phyloP scores from a whole-genome alignment of 768 basidiomycete genomes.

The Dictyophora rubrovolvata region DNA sequence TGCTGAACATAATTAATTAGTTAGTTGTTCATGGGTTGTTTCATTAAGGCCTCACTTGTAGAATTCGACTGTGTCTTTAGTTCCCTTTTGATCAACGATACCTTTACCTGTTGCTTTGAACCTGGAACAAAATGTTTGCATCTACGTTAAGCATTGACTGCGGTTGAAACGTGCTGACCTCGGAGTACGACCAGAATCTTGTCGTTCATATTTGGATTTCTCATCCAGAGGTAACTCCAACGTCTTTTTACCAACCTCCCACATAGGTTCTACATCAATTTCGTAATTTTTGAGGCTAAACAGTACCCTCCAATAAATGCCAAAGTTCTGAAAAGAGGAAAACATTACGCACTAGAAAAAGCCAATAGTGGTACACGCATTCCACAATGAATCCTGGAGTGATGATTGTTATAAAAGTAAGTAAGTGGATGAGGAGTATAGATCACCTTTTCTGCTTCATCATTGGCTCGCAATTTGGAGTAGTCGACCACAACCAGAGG shows the following conservation, averaged over 20 bases:
- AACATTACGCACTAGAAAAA: constrained; percentile 41
- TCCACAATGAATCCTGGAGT: constrained; percentile 30
- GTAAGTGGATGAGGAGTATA: background rate
- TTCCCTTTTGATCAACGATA: constrained; percentile 23
- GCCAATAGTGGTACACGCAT: constrained; percentile 38
- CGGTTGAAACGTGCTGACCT: constrained; percentile 19
- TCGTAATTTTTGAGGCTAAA: constrained; percentile 35
- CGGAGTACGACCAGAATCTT: constrained; percentile 28
- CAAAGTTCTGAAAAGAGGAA: background rate
- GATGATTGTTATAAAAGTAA: background rate
- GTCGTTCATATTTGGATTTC: constrained; percentile 33
- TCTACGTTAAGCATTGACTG: background rate
- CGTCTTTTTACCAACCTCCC: constrained; percentile 31
- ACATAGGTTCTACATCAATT: constrained; percentile 28
- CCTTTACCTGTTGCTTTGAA: constrained; percentile 59
- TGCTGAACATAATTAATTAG: too few relatives aligned
- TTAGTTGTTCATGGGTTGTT: background rate
- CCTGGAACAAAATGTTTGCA: constrained; percentile 11
- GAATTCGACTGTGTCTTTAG: constrained; percentile 22
- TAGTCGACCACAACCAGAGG: constrained; percentile 39
- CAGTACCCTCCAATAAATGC: background rate
- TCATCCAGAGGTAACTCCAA: constrained; percentile 32
- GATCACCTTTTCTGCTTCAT: constrained; percentile 22
- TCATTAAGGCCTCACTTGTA: constrained; percentile 13
- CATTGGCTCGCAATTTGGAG: constrained; percentile 23